phyloP scores from a whole-genome alignment of 306 rosid species.

The Lotus japonicus region DNA sequence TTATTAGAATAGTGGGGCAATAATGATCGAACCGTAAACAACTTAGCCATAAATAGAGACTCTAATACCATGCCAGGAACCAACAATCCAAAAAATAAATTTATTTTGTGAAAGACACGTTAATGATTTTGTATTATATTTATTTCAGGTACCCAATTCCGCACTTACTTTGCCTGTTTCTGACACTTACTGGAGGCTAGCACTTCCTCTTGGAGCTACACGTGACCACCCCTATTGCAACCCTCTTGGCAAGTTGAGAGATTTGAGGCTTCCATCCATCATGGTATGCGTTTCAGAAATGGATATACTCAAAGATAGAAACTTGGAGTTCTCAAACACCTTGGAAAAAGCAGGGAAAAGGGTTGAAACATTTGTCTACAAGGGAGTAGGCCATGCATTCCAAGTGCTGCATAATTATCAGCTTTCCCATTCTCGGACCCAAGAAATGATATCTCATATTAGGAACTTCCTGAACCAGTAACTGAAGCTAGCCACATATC shows the following conservation, averaged over 20 bases:
- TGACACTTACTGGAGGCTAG: conserved; percentile 67
- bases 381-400: conserved; percentile 81
- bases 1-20: too few relatives aligned
- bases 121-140: too few relatives aligned
- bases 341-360: conserved; percentile 56
- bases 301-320: conserved; percentile 69
- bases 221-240: conserved; percentile 81
- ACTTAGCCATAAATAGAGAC: too few relatives aligned
- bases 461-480: conserved; percentile 32
- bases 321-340: conserved; percentile 52
- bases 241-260: conserved; percentile 49
- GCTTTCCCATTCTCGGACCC: conserved; percentile 43
- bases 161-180: conserved; percentile 55
- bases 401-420: conserved; percentile 67
- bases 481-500: not conserved
- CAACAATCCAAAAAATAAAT: too few relatives aligned
- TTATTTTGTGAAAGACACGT: too few relatives aligned
- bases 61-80: too few relatives aligned
- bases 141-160: conserved; percentile 17
- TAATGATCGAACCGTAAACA: too few relatives aligned
- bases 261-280: conserved; percentile 33
- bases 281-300: conserved; percentile 69
- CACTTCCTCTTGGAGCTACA: conserved; percentile 59
- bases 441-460: conserved; percentile 56
- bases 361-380: conserved; percentile 45